Base-by-base conservation (phyloP, 306 rosid genomes). In the Fragaria iinumae region DNA sequence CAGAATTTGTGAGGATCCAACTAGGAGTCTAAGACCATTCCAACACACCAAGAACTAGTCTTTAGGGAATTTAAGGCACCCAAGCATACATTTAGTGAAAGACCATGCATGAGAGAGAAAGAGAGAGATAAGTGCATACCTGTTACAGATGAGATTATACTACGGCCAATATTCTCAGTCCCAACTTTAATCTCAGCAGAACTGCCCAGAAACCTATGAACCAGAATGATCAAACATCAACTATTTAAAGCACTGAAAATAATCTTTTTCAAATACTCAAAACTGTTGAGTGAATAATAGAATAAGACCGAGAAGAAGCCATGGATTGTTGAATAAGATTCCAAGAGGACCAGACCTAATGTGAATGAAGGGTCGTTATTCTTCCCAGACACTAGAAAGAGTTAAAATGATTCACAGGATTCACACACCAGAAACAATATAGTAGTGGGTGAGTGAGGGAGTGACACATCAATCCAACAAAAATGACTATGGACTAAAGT, bases 311-410 rank as follows among this genome's bases (percentile, higher is more conserved):
- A 16, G 55, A 57, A 18, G 67, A n/a, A 55, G 21, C 49, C 12
- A 32, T 11, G 1, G 13, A 23, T 12, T 25, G 11, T 45, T 23
- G 56, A 23, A 69, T 11, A 69, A 25, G 11, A 72, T 11, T 72
- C 76, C 65, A 27, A 6, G 20, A 1, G 5, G 2, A 8, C 36
- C 20, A 17, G 11, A 72, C 76, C 66, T 39, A 72, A 38, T 65
- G 69, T 65, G 67, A 62, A 62, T 65, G 69, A 65, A 32, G 69
- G 47, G 44, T 65, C 69, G 14, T 36, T 6, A 16, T 65, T 65
- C 47, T 4, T 18, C 25, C 25, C 14, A 36, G 47, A 16, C 69
- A 65, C 27, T 18, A 18, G 13, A 32, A 64, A 34, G 69, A 65
- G 70, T 65, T 65, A 18, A 38, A 66, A 39, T 18, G 49, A 38